A percentile compares a stretch with the other conserved stretches of the same genome.
phyloP scores from a whole-genome alignment of 1,139 yeast genomes.

The Meyerozyma smithsonii region DNA sequence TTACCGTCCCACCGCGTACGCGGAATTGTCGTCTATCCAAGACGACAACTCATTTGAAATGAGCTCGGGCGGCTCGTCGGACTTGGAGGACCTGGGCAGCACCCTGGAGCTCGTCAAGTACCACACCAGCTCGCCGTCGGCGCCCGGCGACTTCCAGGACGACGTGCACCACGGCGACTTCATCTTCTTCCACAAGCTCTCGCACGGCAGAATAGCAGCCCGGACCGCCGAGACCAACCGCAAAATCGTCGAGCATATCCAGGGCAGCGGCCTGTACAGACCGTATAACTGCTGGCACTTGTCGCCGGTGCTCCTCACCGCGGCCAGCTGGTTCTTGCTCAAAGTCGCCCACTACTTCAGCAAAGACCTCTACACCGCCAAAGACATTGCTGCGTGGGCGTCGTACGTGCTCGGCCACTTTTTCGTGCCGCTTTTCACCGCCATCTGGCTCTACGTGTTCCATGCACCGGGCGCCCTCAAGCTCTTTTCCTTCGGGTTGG shows the following conservation, averaged over 20 bases:
- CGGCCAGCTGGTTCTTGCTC: constrained; percentile 34
- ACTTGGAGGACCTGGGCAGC: constrained; percentile 1
- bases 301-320: constrained; percentile 24
- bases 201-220: constrained; percentile 7
- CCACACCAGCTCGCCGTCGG: constrained; percentile 1
- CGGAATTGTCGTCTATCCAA: not conserved
- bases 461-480: constrained; percentile 58
- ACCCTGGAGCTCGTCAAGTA: not conserved
- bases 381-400: constrained; percentile 55
- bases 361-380: constrained; percentile 22
- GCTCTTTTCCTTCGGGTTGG: constrained; percentile 48
- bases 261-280: constrained; percentile 7
- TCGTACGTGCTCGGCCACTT: constrained; percentile 60
- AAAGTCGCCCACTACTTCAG: constrained; percentile 37
- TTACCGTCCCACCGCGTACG: constrained; percentile 9
- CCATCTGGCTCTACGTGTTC: constrained; percentile 61
- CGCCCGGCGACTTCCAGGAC: constrained; percentile 12
- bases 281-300: constrained; percentile 20
- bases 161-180: constrained; percentile 8
- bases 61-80: constrained; percentile 6
- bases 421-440: constrained; percentile 56
- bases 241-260: constrained; percentile 6
- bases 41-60: constrained; percentile 11
- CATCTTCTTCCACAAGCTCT: constrained; percentile 6
- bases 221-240: constrained; percentile 7